Evolutionary conservation across 2,329 filamentous ascomycete genomes (phyloP).

Genomic region (Lomentospora prolificans): DNA sequence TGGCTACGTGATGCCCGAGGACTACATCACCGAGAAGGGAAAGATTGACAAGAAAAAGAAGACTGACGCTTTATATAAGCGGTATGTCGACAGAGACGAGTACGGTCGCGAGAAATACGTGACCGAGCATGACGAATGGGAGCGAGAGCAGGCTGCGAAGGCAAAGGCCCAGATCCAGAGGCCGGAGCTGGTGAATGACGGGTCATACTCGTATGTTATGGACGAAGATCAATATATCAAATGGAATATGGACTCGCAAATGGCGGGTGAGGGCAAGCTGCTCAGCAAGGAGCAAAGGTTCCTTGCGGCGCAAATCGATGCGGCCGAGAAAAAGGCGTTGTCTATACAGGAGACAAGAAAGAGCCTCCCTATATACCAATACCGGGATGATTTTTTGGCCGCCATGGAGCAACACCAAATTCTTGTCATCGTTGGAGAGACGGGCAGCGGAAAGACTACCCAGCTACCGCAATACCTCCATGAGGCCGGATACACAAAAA

Average conservation of each 20-base stretch:
- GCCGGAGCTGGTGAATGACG: constrained; percentile 61
- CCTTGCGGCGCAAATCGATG: constrained; percentile 72
- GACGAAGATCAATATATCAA: constrained; percentile 83
- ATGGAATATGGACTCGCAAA: constrained; percentile 65
- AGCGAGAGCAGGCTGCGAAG: constrained; percentile 77
- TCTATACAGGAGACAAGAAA: constrained; percentile 89
- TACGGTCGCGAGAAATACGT: constrained; percentile 81
- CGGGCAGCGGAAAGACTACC: constrained; percentile 90
- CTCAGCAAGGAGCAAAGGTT: constrained; percentile 71
- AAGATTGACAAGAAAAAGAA: constrained; percentile 83
- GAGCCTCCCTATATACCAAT: constrained; percentile 81
- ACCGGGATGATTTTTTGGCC: constrained; percentile 74
- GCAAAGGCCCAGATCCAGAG: constrained; percentile 77
- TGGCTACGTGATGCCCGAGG: constrained; percentile 86
- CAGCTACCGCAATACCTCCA: constrained; percentile 90
- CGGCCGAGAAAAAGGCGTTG: constrained; percentile 76
- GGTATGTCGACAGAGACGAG: constrained; percentile 80
- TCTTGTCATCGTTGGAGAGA: constrained; percentile 88
- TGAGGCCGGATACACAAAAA: constrained; percentile 81
- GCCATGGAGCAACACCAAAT: constrained; percentile 81
- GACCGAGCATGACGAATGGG: constrained; percentile 95
- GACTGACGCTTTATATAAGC: constrained; percentile 79
- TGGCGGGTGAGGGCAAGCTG: constrained; percentile 61
- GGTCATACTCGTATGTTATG: constrained; percentile 75
- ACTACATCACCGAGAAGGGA: constrained; percentile 89